Evolutionary conservation across 495 filamentous ascomycete genomes (phyloP).

Genomic region (Penicillium pulvis): DNA sequence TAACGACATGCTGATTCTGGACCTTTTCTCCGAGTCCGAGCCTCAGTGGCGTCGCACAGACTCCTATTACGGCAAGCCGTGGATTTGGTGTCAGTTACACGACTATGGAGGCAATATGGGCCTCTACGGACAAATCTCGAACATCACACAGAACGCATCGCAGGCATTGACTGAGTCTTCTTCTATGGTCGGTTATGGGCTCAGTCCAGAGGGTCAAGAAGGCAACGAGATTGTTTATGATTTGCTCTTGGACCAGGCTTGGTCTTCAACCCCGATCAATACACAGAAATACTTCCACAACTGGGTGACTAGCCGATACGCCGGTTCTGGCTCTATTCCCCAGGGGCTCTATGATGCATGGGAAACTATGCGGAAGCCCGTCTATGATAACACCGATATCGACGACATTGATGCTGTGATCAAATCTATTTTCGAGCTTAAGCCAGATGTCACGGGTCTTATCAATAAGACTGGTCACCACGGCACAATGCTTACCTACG

Average conservation of each 20-base stretch:
- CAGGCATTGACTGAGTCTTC: constrained; percentile 41
- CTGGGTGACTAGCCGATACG: constrained; percentile 50
- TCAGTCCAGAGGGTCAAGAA: constrained; percentile 54
- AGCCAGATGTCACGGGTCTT: constrained; percentile 42
- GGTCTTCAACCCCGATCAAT: constrained; percentile 45
- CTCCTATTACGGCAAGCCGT: constrained; percentile 55
- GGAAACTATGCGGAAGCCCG: constrained; percentile 49
- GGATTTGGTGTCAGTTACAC: constrained; percentile 56
- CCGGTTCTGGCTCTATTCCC: constrained; percentile 35
- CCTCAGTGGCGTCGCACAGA: constrained; percentile 56
- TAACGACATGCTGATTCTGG: constrained; percentile 53
- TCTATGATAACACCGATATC: constrained; percentile 57
- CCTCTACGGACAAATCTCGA: constrained; percentile 53
- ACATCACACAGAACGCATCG: constrained; percentile 49
- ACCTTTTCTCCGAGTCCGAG: constrained; percentile 52
- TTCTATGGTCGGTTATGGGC: constrained; percentile 48
- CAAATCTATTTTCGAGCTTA: constrained; percentile 50
- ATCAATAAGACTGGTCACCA: constrained; percentile 43
- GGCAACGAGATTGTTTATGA: constrained; percentile 59
- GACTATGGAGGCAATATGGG: constrained; percentile 55
- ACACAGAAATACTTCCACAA: constrained; percentile 47
- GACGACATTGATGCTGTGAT: constrained; percentile 37
- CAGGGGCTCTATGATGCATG: constrained; percentile 44
- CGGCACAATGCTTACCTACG: constrained; percentile 46
- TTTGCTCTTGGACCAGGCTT: constrained; percentile 54